A percentile compares a stretch with the other conserved stretches of the same genome.
These are phyloP conservation scores for Paspalum vaginatum DNA, from an alignment of 176 grass and related monocot species.

Conservation along the genomic window DNA sequence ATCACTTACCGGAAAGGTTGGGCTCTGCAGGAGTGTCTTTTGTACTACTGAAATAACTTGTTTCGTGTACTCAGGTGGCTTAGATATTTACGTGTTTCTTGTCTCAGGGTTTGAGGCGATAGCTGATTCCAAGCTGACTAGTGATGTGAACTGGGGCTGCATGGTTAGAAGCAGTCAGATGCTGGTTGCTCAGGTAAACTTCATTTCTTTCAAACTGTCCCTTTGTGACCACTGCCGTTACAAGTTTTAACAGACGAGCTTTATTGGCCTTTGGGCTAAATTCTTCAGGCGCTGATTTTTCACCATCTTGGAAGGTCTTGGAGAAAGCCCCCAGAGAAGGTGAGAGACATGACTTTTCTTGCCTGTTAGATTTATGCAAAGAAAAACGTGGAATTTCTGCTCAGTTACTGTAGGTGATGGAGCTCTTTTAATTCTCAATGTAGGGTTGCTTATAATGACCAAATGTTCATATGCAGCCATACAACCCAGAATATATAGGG, in stretches of 20 bases:
- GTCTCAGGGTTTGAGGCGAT: conserved; percentile 73
- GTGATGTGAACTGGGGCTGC: conserved; percentile 93
- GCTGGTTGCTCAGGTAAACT: conserved; percentile 79
- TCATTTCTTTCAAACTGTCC: not conserved
- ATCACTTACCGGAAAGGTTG: conserved; percentile 97
- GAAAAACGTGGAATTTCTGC: not conserved
- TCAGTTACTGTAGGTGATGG: conserved; percentile 51
- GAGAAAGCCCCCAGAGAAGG: conserved; percentile 83
- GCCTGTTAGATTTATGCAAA: not conserved
- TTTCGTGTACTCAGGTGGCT: not conserved
- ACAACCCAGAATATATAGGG: conserved; percentile 70
- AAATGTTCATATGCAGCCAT: conserved; percentile 92
- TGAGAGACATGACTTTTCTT: conserved; percentile 41
- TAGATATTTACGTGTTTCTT: conserved; percentile 7
- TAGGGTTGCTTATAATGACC: conserved; percentile 67
- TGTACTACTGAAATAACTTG: not conserved
- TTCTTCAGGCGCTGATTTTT: conserved; percentile 76
- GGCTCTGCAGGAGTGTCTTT: not conserved
- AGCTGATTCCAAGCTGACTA: conserved; percentile 69
- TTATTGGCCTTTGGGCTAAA: conserved; percentile 22
- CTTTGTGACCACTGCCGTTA: not conserved
- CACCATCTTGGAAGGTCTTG: conserved; percentile 95
- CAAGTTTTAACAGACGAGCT: not conserved
- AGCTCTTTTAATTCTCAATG: conserved; percentile 52
- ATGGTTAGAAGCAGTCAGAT: conserved; percentile 99